A percentile compares a stretch with the other conserved stretches of the same genome.
These are phyloP conservation scores for Candida chilensis DNA, from an alignment of 805 yeast genomes.

Conservation along the genomic window DNA sequence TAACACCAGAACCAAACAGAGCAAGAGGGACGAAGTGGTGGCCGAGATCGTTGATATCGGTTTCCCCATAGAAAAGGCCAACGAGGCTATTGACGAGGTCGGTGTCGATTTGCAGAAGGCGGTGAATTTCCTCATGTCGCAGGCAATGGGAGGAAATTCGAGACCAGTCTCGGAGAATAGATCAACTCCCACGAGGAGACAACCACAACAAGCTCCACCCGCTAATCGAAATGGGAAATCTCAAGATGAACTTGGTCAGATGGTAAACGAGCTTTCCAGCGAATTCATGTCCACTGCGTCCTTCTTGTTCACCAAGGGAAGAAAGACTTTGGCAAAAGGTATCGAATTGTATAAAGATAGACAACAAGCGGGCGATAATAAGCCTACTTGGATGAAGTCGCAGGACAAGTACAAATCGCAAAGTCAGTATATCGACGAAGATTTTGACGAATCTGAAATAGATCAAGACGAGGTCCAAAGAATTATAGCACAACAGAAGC, in stretches of 20 bases:
- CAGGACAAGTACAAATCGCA: conserved; percentile 38
- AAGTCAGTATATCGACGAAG: conserved; percentile 31
- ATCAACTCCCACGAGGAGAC: conserved; percentile 4
- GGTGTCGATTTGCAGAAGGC: conserved; percentile 59
- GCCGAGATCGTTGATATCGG: conserved; percentile 80
- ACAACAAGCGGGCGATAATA: conserved; percentile 15
- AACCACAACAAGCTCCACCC: conserved; percentile 2
- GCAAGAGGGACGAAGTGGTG: conserved; percentile 35
- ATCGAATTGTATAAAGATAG: conserved; percentile 45
- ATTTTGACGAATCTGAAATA: conserved; percentile 37
- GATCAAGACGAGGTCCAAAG: conserved; percentile 28
- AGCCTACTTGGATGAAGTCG: conserved; percentile 74
- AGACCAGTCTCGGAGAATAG: conserved; percentile 5
- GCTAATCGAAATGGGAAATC: neutral
- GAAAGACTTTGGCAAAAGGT: conserved; percentile 52
- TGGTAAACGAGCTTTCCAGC: conserved; percentile 43
- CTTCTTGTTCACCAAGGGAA: conserved; percentile 46
- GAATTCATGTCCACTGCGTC: conserved; percentile 56
- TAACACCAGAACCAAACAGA: conserved; percentile 5
- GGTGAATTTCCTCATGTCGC: conserved; percentile 54
- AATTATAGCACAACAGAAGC: conserved; percentile 24
- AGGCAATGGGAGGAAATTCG: conserved; percentile 36
- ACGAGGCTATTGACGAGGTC: conserved; percentile 46
- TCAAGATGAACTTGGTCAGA: conserved; percentile 21
- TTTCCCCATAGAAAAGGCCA: conserved; percentile 52